Percentiles rank a stretch among this genome's conserved stretches.
Conservation (phyloP, 2,329 filamentous ascomycete genomes). For the Zasmidium citrigriseum region DNA sequence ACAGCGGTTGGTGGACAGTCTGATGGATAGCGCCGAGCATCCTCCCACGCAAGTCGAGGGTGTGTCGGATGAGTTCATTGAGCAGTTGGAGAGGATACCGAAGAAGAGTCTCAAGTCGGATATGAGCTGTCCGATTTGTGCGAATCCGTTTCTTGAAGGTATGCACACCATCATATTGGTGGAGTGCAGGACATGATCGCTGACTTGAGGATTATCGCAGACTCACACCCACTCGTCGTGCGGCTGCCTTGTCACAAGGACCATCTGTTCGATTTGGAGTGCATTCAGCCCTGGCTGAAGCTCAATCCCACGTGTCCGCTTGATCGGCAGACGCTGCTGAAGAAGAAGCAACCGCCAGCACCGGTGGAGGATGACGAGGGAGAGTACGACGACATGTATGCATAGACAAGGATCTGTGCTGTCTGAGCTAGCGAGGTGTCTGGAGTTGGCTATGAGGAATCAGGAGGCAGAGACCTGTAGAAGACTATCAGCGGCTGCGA, state of each 20-base stretch:
- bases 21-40: slow-evolving; percentile 58
- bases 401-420: slow-evolving; percentile 23
- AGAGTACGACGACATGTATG: slow-evolving; percentile 55
- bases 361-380: slow-evolving; percentile 52
- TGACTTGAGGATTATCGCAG: slow-evolving; percentile 26
- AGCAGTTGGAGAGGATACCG: slow-evolving; percentile 61
- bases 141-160: slow-evolving; percentile 62
- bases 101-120: slow-evolving; percentile 50
- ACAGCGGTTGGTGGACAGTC: slow-evolving; percentile 55
- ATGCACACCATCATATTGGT: slow-evolving; percentile 16
- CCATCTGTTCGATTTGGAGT: slow-evolving; percentile 66
- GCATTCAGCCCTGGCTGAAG: slow-evolving; percentile 65
- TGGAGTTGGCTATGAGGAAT: neutral
- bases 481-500: too few species aligned
- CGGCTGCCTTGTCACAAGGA: slow-evolving; percentile 62
- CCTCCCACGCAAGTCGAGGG: slow-evolving; percentile 63
- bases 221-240: slow-evolving; percentile 65
- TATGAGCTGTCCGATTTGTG: slow-evolving; percentile 62
- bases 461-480: neutral
- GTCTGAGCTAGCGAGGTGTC: neutral
- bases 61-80: slow-evolving; percentile 62
- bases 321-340: slow-evolving; percentile 60
- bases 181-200: neutral
- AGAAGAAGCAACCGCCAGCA: slow-evolving; percentile 44
- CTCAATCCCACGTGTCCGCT: slow-evolving; percentile 65